Base-by-base conservation (phyloP, 345 rosid species). In the Iberis pinnata region DNA sequence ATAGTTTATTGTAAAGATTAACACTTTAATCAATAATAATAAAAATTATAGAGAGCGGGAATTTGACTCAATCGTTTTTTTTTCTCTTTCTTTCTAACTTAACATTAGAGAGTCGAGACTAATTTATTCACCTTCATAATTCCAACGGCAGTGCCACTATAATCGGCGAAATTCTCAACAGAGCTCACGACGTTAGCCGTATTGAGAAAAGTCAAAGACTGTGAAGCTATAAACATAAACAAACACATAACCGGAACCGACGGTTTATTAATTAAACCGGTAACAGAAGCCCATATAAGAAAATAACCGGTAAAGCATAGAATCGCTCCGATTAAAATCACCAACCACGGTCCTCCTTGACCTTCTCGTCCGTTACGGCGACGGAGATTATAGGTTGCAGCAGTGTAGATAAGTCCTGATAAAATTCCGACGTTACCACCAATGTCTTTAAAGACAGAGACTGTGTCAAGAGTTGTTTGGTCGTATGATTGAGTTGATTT, bases 361-460 rank as follows among this genome's bases (percentile, higher is more conserved):
- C 33, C 33, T 7, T 9, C 33, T 29, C 53, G 31, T 4, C 0
- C 8, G 15, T 70, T 65, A 9, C 61, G 71, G 27, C 72, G 67
- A 9, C 61, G 71, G 27, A 50, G 60, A 48, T 40, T 22, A 37
- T 53, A 43, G 4, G 86, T 72, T 26, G 75, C 75, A 52, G 64
- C 56, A 36, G 94, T 58, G 65, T 86, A 89, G 6, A 89, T 74
- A 60, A 86, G 72, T 19, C 97, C 97, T 10, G 95, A 78, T 45
- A 86, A 70, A 75, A 82, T 32, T 4, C 94, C 97, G 70, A 68
- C 75, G 81, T 86, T 86, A 35, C 94, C 90, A 14, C 97, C 95
- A 71, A 89, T 86, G 74, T 89, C 94, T 39, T 89, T 89, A 76
- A 84, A 86, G 73, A 89, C 97, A 33, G 95, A 89, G 70, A 89